A percentile compares a stretch with the other conserved stretches of the same genome.
Evolutionary conservation across 352 stramenopile genomes (phyloP).

Genomic region (Globisporangium orthogonon): DNA sequence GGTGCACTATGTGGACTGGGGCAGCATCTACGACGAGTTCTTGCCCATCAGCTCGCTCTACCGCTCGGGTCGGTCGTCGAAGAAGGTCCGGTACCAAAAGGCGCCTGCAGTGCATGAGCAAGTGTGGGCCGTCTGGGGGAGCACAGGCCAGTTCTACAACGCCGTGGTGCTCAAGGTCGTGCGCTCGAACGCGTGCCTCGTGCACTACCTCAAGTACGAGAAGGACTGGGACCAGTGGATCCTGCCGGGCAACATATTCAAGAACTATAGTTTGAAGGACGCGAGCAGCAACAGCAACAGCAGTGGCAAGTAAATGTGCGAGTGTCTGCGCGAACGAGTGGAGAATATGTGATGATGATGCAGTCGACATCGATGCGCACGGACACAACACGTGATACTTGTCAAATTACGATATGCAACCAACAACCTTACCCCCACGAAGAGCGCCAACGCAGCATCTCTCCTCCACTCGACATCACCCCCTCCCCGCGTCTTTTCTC

Average conservation of each 20-base stretch:
- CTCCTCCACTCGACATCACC: too few relatives aligned
- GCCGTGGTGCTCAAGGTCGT: slow-evolving; percentile 78
- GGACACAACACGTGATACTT: neutral
- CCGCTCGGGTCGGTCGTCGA: slow-evolving; percentile 23
- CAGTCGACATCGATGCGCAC: neutral
- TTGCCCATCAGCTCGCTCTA: slow-evolving; percentile 59
- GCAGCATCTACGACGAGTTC: slow-evolving; percentile 81
- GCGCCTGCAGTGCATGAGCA: slow-evolving; percentile 62
- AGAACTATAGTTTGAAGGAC: slow-evolving; percentile 41
- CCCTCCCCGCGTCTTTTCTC: too few relatives aligned
- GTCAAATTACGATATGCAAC: neutral
- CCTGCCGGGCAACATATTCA: slow-evolving; percentile 72
- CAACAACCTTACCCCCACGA: too few relatives aligned
- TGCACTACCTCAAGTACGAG: slow-evolving; percentile 83
- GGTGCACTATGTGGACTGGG: slow-evolving; percentile 77
- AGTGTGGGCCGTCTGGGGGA: slow-evolving; percentile 73
- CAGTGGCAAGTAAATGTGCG: neutral
- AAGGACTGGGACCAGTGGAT: slow-evolving; percentile 85
- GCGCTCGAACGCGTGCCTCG: slow-evolving; percentile 62
- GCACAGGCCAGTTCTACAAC: slow-evolving; percentile 63
- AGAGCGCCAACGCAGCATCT: too few relatives aligned
- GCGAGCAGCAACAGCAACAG: neutral
- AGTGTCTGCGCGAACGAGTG: neutral
- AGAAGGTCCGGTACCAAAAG: slow-evolving; percentile 53
- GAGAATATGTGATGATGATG: neutral